Base-by-base conservation (phyloP, 2,329 filamentous ascomycete species). In the Atkinsonella hypoxylon region DNA sequence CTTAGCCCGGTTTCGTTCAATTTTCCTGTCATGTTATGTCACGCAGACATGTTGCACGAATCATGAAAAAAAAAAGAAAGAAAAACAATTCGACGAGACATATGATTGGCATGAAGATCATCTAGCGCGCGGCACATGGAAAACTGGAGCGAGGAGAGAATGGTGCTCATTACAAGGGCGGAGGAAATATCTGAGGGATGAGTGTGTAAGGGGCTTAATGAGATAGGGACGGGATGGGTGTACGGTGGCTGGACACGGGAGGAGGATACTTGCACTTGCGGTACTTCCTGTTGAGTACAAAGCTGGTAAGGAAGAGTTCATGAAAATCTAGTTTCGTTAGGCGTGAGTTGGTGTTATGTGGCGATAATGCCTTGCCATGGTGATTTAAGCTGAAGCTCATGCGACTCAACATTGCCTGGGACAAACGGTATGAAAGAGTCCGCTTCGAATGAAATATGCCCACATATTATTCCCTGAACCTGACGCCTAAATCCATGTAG, bases 31-130 rank as follows among this genome's bases (percentile, higher is more conserved):
- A 26, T 41, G 18, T 22, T 20, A 6, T 30, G 43, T 32, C 43
- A 31, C 20, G 30, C 22, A 34, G n/a, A 40, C 47, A 48, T 42
- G 47, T 38, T 48, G 32, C 38, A 48, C 32, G 47, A 48, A 40
- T 48, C 22, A 48, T 36, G 47, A 43, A 46, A 32, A 42, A 10
- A n/a, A 40, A 39, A 17, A 20, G 17, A 32, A n/a, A n/a, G n/a
- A n/a, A n/a, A n/a, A n/a, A n/a, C n/a, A n/a, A 12, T 40, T 38
- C 39, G 45, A 47, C 26, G 45, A 47, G 34, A 36, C 13, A 34
- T 8, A 36, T 15, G 34, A 26, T 8, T 15, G 18, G 45, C 45
- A 47, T 47, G 45, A 36, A 34, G 45, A 47, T 39, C 22, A 32
- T 36, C 34, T 36, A 36, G 15, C 34, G 34, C 34, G 34, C 8